Conservation (phyloP, 2,329 filamentous ascomycete genomes). For the Fusarium subglutinans region DNA sequence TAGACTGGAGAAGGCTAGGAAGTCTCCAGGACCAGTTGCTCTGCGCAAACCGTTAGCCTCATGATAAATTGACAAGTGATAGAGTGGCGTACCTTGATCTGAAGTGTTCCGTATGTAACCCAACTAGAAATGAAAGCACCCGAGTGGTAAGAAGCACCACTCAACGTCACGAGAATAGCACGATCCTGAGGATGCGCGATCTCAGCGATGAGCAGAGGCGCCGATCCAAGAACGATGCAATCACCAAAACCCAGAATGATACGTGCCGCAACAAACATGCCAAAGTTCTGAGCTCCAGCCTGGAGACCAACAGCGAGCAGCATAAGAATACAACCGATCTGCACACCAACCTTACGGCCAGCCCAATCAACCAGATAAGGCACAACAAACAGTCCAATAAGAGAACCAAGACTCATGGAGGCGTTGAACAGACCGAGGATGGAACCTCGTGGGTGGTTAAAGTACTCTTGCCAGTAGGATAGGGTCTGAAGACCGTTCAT, state of each 20-base stretch:
- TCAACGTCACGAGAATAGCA: constrained; percentile 10
- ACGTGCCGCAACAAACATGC: constrained; percentile 23
- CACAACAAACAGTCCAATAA: constrained; percentile 20
- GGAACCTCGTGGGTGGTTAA: constrained; percentile 16
- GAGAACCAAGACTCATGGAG: constrained; percentile 24
- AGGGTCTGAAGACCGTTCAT: constrained; percentile 26
- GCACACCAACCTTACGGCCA: constrained; percentile 18
- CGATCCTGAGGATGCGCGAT: constrained; percentile 9
- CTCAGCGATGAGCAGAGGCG: constrained; percentile 12
- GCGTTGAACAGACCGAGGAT: constrained; percentile 20
- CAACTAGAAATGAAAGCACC: constrained; percentile 18
- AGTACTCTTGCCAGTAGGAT: constrained; percentile 25
- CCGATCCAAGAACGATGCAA: background rate
- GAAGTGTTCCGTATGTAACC: constrained; percentile 13
- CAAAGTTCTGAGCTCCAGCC: constrained; percentile 19
- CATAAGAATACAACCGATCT: constrained; percentile 13
- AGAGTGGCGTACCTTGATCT: background rate
- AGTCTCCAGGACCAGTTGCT: constrained; percentile 17
- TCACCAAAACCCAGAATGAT: constrained; percentile 19
- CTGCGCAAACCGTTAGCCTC: background rate
- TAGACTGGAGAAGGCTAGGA: constrained; percentile 5
- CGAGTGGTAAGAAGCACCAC: constrained; percentile 6
- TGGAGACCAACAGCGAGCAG: constrained; percentile 15
- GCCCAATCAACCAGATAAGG: constrained; percentile 23
- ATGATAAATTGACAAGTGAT: fast-evolving